Evolutionary conservation across 768 basidiomycete species (phyloP).

Genomic region (Dentipellis sp.): DNA sequence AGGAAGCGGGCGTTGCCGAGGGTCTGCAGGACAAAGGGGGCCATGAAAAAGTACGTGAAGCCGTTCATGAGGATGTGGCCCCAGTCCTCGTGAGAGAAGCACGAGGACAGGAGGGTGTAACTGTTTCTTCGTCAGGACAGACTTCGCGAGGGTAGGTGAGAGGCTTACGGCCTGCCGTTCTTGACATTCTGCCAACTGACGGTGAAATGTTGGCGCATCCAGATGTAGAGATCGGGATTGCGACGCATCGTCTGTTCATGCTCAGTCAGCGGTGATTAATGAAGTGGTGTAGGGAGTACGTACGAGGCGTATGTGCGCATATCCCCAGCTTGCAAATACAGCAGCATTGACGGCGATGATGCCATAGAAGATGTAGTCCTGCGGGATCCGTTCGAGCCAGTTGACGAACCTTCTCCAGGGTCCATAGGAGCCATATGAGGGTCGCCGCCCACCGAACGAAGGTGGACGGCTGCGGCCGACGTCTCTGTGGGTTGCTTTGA

Average conservation of each 20-base stretch:
- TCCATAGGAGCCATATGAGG: not conserved
- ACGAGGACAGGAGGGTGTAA: conserved; percentile 65
- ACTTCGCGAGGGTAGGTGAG: not conserved
- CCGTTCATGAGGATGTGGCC: conserved; percentile 66
- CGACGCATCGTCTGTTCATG: conserved; percentile 11
- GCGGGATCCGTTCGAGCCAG: conserved; percentile 45
- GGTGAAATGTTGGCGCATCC: conserved; percentile 59
- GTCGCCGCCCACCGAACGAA: not conserved
- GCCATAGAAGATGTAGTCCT: conserved; percentile 45
- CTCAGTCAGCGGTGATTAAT: too few relatives aligned
- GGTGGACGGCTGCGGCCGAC: not conserved
- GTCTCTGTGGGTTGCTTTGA: conserved; percentile 16
- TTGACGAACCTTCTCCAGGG: conserved; percentile 14
- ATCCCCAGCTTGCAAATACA: conserved; percentile 54
- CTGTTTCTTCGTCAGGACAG: conserved; percentile 26
- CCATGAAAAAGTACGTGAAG: conserved; percentile 75
- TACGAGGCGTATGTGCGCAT: conserved; percentile 18
- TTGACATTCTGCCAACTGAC: conserved; percentile 50
- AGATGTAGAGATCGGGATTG: conserved; percentile 28
- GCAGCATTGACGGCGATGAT: conserved; percentile 56
- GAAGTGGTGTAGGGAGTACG: not conserved
- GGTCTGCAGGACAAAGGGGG: conserved; percentile 47
- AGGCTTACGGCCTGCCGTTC: conserved; percentile 54
- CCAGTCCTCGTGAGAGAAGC: conserved; percentile 61
- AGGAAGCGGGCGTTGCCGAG: conserved; percentile 64